Base-by-base conservation (phyloP, 2,329 filamentous ascomycete genomes). In the Hymenoscyphus fructigenus region DNA sequence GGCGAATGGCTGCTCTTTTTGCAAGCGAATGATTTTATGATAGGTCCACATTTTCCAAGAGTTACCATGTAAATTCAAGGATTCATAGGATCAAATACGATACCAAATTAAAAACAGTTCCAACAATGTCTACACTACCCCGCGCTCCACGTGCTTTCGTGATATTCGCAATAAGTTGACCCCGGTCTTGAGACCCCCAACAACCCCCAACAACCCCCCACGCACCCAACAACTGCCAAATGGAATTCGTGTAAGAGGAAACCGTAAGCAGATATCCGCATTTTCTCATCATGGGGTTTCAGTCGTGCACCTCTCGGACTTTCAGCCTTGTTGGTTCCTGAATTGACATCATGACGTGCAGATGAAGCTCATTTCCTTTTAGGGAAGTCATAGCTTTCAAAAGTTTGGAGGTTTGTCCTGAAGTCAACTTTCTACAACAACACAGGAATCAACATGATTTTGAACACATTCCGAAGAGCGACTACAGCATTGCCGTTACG, bases 21-120 rank as follows among this genome's bases (percentile, higher is more conserved):
- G 65, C 68, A 61, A 68, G 70, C 69, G 67, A 71, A 67, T 50
- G 64, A 59, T 32, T 55, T 67, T 70, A 63, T 61, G 47, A 26
- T 34, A 62, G 66, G 57, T 67, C 50, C 63, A 59, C 61, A 60
- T 53, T 60, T 59, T 65, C 53, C 62, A 58, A 64, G 47, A 65
- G 57, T 58, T 63, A 56, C 66, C 64, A 65, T 69, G 68, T 68
- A 70, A 66, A 70, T 67, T 70, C 62, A 58, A 38, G 57, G 61
- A 61, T 55, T 65, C 58, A 64, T 20, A 57, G 68, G 66, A 70
- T 64, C 67, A 66, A 68, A 23, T 65, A 67, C 64, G 64, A 71
- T 70, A 70, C 66, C 67, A 71, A 55, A 17, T 34, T 44, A 20
- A 57, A 20, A 57, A 60, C 6, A 57, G n/a, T 23, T 61, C 26